Evolutionary conservation across 2,329 filamentous ascomycete species (phyloP), one percentile per base, ranked within the genome.

Genomic region (Phaeomoniella chlamydospora): DNA sequence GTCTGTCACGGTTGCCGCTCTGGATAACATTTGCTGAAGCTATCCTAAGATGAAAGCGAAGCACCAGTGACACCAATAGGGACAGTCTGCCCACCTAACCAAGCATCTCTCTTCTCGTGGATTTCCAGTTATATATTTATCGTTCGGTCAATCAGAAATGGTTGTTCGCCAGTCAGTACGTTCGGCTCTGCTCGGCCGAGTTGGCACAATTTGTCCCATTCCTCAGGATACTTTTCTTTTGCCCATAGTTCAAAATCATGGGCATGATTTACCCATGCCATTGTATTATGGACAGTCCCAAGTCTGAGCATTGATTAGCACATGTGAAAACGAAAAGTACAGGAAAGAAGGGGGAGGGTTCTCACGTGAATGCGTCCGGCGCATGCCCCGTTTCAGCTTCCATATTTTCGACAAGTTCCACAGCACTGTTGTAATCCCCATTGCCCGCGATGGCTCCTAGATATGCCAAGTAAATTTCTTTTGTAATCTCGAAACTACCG

Each of bases 401-500:
- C 62, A 82, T 82, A 18, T 71, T 67, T 44, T 75, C 65, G 31
- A 94, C 64, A 19, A 83, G 62, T 39, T 66, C 61, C 16, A 34
- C n/a, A 45, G 76, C 72, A 2, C 77, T 77, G 46, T 80, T 75
- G 14, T 82, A 67, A 34, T 78, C 67, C 15, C 75, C 77, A 44
- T 84, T 80, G 3, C 77, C 76, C 0, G 80, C 82, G 37, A 94
- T 56, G 1, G 82, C 82, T 5, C 76, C 80, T 33, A 81, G 65
- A 53, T 93, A 96, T 1, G 78, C 75, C 14, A 73, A 73, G 57
- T 83, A 88, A 10, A 96, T 72, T 2, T 68, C 56, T 15, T 71
- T 68, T 26, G 85, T 80, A 15, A 94, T 67, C 29, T 84, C 78
- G 36, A 96, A 69, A 18, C 90, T 84, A 68, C 92, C 78, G 38